Evolutionary conservation across 257 asterid species (phyloP), one percentile per base, ranked within the genome.

Genomic region (Sherardia arvensis): DNA sequence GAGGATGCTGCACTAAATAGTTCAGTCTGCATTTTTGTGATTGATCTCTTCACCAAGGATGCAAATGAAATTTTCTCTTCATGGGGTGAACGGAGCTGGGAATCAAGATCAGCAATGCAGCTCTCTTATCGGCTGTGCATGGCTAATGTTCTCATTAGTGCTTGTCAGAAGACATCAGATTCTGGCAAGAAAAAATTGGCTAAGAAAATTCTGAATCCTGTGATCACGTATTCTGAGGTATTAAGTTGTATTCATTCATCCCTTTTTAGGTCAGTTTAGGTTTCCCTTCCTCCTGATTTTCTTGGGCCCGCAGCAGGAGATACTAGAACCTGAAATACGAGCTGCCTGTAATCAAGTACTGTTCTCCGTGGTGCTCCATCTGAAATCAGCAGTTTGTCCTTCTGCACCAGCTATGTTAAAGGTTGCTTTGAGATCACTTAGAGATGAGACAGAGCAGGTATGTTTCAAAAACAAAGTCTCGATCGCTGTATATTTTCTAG

Each of bases 91-190:
- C 21, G 36, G 70, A 47, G 49, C 74, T 69, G 69, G 63, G 56
- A 47, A 62, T 36, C 67, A 36, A 76, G 76, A 55, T 63, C 73
- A 21, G 58, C 61, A 22, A 57, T 12, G 53, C 76, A 48, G 61
- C 82, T 83, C 75, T 72, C 91, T 25, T 84, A 84, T 72, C 92
- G 85, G 57, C 74, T 88, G 18, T 88, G 95, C 77, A 84, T 91
- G 90, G 96, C 98, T 55, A 88, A 91, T 72, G 94, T 91, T 65
- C 92, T 88, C 36, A 88, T 88, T 63, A 88, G 95, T 53, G 81
- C 90, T 64, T 91, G 95, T 69, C 95, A 91, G 80, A 91, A 88
- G 87, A 78, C 81, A 53, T 65, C 85, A 14, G 80, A 72, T 40
- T 29, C 81, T 30, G 82, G 82, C 71, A 88, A 74, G 84, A 83